Evolutionary conservation across 2,329 filamentous ascomycete species (phyloP), one percentile per base, ranked within the genome.

Genomic region (Triangularia setosa): DNA sequence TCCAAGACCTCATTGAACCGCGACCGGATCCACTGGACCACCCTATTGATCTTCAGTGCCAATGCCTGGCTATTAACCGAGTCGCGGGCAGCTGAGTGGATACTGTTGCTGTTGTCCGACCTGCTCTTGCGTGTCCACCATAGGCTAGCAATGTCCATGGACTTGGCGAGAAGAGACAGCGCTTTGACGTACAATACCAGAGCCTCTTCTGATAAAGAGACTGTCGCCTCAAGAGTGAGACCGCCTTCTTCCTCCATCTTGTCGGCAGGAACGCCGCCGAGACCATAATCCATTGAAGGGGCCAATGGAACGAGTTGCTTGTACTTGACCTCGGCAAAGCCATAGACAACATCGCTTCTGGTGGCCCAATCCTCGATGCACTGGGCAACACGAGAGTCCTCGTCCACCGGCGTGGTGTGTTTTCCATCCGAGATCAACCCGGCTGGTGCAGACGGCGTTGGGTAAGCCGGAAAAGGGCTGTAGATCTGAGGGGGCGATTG

Each of bases 321-420:
- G 78, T 96, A 97, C 77, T 99, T 99, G 73, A 99, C 94, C 78
- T 99, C 94, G 5, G 95, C 95, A 77, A 99, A 98, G 2, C 94
- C 93, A 75, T 93, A 99, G 2, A 99, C 93, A 55, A 97, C 95
- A 75, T 99, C 93, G 73, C 93, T 97, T 44, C 93, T 85, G 30
- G 93, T 95, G 1, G 95, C 95, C 68, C 92, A 90, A 71, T 98
- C 93, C 75, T 99, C 94, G 64, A 98, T 93, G 54, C 87, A 84
- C 72, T 93, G 90, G 2, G 94, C 87, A 48, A 91, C 88, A 68
- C 86, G 87, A 16, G 84, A 82, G 73, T 98, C 95, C 73, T 97
- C 93, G 68, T 97, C 93, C 21, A 87, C 79, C 2, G 84, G 83
- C 3, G 80, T 76, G 35, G 80, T 83, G 21, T 84, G 81, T 72